Conservation (phyloP, 768 basidiomycete species). For the Tubosaeta sp. region DNA sequence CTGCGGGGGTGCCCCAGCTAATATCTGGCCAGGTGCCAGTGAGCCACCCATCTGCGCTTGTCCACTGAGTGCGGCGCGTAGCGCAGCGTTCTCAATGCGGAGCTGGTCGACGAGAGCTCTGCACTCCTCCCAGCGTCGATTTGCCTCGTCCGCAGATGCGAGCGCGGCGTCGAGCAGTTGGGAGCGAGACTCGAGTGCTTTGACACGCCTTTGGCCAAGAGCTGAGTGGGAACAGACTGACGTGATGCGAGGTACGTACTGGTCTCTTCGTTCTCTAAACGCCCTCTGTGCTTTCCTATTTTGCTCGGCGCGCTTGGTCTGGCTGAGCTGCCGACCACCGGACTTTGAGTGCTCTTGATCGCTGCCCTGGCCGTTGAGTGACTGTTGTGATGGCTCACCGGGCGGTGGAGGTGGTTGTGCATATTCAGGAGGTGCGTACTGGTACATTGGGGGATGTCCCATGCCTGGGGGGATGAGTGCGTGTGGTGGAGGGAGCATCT, state of each 20-base stretch:
- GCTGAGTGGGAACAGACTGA: slow-evolving; percentile 19
- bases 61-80: slow-evolving; percentile 61
- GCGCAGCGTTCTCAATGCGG: slow-evolving; percentile 75
- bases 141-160: slow-evolving; percentile 83
- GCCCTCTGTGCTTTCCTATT: slow-evolving; percentile 93
- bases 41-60: slow-evolving; percentile 33
- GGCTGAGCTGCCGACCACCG: slow-evolving; percentile 59
- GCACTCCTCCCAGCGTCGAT: slow-evolving; percentile 87
- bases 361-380: slow-evolving; percentile 17
- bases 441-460: slow-evolving; percentile 29
- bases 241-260: slow-evolving; percentile 44
- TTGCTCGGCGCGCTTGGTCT: slow-evolving; percentile 88
- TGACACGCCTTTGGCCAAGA: slow-evolving; percentile 61
- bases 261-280: slow-evolving; percentile 85
- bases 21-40: slow-evolving; percentile 27
- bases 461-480: slow-evolving; percentile 44
- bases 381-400: slow-evolving; percentile 27
- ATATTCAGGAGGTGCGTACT: slow-evolving; percentile 33
- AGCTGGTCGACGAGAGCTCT: slow-evolving; percentile 86
- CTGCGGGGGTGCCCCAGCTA: slow-evolving; percentile 21
- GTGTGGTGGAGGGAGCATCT: slow-evolving; percentile 53
- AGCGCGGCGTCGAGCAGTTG: slow-evolving; percentile 83
- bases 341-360: slow-evolving; percentile 7
- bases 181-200: slow-evolving; percentile 81
- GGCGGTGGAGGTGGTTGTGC: slow-evolving; percentile 26